Conservation (phyloP, 768 basidiomycete genomes). For the Hypsizygus marmoreus region DNA sequence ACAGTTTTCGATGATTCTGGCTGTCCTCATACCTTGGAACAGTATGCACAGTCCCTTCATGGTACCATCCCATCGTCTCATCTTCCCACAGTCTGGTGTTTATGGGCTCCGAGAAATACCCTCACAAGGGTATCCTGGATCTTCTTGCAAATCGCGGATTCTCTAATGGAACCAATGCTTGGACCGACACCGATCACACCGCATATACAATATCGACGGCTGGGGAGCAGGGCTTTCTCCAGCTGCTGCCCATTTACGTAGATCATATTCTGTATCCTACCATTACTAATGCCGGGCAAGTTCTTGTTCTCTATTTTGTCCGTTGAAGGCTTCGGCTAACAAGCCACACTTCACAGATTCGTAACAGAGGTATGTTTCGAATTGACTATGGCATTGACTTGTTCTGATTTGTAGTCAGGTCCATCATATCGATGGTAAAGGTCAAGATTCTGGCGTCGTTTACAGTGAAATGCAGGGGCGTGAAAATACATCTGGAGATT, state of each 20-base stretch:
- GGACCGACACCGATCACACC: conserved; percentile 96
- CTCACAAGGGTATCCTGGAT: conserved; percentile 95
- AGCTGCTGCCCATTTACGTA: conserved; percentile 84
- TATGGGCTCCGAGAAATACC: conserved; percentile 94
- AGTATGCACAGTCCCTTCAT: conserved; percentile 51
- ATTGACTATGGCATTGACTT: background rate
- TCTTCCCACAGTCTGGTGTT: conserved; percentile 69
- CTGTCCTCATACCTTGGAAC: conserved; percentile 95
- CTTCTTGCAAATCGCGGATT: conserved; percentile 93
- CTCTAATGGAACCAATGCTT: conserved; percentile 91
- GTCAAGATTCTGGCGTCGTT: conserved; percentile 93
- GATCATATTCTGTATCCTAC: conserved; percentile 98
- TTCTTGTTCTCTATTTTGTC: conserved; percentile 20
- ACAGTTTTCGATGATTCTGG: conserved; percentile 93
- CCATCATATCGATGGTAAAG: conserved; percentile 91
- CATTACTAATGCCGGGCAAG: conserved; percentile 81
- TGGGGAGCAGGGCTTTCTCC: conserved; percentile 88
- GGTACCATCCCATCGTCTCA: conserved; percentile 9
- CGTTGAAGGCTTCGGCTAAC: conserved; percentile 8
- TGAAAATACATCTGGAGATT: conserved; percentile 88
- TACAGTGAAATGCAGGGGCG: conserved; percentile 97
- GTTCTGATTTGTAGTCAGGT: conserved; percentile 48
- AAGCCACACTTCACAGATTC: conserved; percentile 35
- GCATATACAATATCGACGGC: conserved; percentile 97
- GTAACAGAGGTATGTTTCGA: conserved; percentile 54